Evolutionary conservation across 176 grass and related monocot species (phyloP), one percentile per base, ranked within the genome.

Genomic region (Carex scoparia): DNA sequence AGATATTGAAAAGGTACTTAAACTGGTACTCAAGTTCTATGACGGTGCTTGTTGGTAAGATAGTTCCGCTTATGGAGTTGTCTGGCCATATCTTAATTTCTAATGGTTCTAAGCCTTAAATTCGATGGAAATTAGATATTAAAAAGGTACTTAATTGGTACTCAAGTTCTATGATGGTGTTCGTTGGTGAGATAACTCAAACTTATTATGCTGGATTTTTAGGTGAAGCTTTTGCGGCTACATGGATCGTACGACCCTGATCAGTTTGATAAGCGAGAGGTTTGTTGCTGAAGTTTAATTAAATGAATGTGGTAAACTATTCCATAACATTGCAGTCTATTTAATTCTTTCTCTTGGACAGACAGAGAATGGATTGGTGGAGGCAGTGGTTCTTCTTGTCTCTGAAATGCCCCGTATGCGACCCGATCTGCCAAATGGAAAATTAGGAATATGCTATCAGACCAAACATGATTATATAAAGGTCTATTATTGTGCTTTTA

Each of bases 291-390:
- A 67, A 32, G 73, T 59, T 44, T 86, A 19, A 49, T 69, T 66
- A 18, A 32, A 66, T 68, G 63, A 65, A 35, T 49, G 27, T 66
- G 12, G 13, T 66, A 83, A 83, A 83, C 40, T 69, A 81, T 65
- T 42, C 58, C 37, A 37, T 81, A 62, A 35, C 4, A 61, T 81
- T 32, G 7, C 33, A 40, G 13, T 69, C 40, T 69, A 37, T n/a
- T 53, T 66, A 51, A 48, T 27, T 55, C 19, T 69, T 63, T 83
- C 11, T 67, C 61, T 83, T 57, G 63, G 80, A 69, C 86, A 98
- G 96, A 95, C 91, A 86, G 96, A 98, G 93, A 98, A 98, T 66
- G 96, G 96, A 44, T 86, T 98, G 81, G 96, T 98, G 10, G 96
- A 98, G 91, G 96, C 96, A 69, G 93, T 98, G 69, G 89, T 90